These are phyloP conservation scores for Fusarium tuaranense DNA, from an alignment of 2,329 filamentous ascomycete species.

Conservation along the genomic window DNA sequence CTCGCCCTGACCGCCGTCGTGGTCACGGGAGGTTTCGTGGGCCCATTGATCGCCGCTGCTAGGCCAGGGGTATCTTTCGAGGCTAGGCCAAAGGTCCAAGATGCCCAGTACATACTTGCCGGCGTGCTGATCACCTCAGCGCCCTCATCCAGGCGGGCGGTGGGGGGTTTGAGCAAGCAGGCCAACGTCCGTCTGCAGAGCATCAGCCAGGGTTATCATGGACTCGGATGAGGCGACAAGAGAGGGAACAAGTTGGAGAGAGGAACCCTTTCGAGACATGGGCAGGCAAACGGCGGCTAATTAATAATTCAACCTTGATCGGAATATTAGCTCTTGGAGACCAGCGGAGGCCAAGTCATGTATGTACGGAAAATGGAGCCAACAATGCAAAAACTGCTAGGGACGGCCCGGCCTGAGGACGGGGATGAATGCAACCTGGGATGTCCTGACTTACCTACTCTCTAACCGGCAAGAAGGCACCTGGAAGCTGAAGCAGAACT, in stretches of 20 bases:
- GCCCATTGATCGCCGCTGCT: slow-evolving; percentile 44
- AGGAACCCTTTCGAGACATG: slow-evolving; percentile 1
- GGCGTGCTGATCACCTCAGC: slow-evolving; percentile 33
- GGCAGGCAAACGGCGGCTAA: slow-evolving; percentile 37
- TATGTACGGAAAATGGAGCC: slow-evolving; percentile 16
- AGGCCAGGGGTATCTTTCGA: slow-evolving; percentile 37
- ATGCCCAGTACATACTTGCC: slow-evolving; percentile 16
- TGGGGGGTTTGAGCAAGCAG: slow-evolving; percentile 26
- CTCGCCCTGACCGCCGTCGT: slow-evolving; percentile 42
- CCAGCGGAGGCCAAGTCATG: slow-evolving; percentile 27
- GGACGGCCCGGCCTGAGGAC: slow-evolving; percentile 43
- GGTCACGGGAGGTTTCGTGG: slow-evolving; percentile 42
- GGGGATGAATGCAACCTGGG: slow-evolving; percentile 36
- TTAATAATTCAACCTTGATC: slow-evolving; percentile 27
- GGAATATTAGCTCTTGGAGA: slow-evolving; percentile 18
- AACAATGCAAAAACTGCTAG: slow-evolving; percentile 39
- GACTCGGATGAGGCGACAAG: slow-evolving; percentile 10
- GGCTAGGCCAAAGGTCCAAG: slow-evolving; percentile 17
- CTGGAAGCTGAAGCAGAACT: slow-evolving; percentile 21
- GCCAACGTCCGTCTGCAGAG: slow-evolving; percentile 19
- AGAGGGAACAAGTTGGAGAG: slow-evolving; percentile 17
- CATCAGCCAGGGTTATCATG: slow-evolving; percentile 8
- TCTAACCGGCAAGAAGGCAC: slow-evolving; percentile 22
- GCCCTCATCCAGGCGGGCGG: slow-evolving; percentile 21
- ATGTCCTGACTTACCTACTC: slow-evolving; percentile 25